Evolutionary conservation across 1,284 basidiomycete genomes (phyloP), one percentile per base, ranked within the genome.

Genomic region (Leccinum solheimii): DNA sequence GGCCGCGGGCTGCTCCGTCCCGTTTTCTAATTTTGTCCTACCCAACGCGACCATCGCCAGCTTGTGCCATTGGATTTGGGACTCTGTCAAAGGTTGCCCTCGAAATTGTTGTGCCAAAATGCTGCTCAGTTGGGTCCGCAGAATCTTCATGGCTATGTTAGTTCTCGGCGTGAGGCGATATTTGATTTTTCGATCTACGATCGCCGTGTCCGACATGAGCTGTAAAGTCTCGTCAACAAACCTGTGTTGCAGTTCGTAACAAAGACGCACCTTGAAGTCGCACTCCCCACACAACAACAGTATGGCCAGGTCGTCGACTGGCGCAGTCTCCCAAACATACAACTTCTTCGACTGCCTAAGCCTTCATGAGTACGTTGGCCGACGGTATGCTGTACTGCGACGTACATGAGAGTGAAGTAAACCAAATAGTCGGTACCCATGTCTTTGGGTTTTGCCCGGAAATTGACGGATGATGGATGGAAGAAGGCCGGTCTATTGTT

Each of bases 321-420:
- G 91, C 1, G 92, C 90, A 1, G 92, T 95, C 76, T 99, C 97
- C 94, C 95, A 98, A n/a, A 91, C 95, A 75, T 97, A 99, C 32
- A 98, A 77, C 75, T 88, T 92, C 78, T 91, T 94, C 13, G 93
- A 94, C 73, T 94, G 92, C 91, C 94, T 94, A 67, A 30, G 52
- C 55, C 52, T 65, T 62, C 34, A 63, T 68, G 53, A 65, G 60
- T 50, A 64, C 23, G 9, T 56, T 38, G 36, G 19, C 5, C 30
- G 30, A 43, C 51, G n/a, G 6, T n/a, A 56, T 53, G 3, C 11
- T 32, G 56, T 30, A 45, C 32, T n/a, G 59, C 48, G 30, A 76
- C 84, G 67, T 67, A 91, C 92, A 95, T 96, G 43, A 97, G 81
- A 1, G 94, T 97, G 75, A 96, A 98, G 76, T 95, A 97, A 19